Percentiles rank a stretch among this genome's conserved stretches.
phyloP scores from a whole-genome alignment of 2,329 filamentous ascomycete genomes.

The Trichoderma arundinaceum region DNA sequence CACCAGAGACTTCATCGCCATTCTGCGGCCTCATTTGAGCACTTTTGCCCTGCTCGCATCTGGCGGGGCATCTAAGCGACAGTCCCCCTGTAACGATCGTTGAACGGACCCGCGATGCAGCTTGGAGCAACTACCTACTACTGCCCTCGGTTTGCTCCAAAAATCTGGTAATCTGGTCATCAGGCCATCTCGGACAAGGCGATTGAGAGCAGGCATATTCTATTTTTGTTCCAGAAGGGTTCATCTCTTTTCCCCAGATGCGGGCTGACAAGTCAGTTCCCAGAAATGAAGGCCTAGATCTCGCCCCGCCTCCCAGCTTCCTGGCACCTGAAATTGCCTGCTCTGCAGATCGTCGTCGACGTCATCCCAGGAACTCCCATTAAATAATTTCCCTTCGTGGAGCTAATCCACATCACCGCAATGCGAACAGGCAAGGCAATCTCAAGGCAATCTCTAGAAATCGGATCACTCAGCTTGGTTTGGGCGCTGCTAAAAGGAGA shows the following conservation, averaged over 20 bases:
- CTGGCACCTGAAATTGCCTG: not conserved
- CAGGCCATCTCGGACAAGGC: not conserved
- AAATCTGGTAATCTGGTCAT: not conserved
- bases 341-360: conserved; percentile 3
- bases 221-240: not conserved
- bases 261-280: conserved; percentile 27
- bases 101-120: too few relatives aligned
- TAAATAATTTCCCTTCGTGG: conserved; percentile 17
- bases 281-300: conserved; percentile 24
- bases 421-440: conserved; percentile 17
- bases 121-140: not conserved
- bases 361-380: conserved; percentile 12
- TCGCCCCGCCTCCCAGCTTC: conserved; percentile 19
- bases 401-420: conserved; percentile 1
- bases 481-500: not conserved
- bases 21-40: too few relatives aligned
- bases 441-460: conserved; percentile 17
- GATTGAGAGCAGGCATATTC: not conserved
- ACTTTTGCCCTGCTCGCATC: too few relatives aligned
- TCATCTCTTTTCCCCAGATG: not conserved
- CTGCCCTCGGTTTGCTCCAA: not conserved
- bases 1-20: too few relatives aligned
- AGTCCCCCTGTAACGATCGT: too few relatives aligned
- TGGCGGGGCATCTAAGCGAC: too few relatives aligned
- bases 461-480: conserved; percentile 9